Evolutionary conservation across 306 rosid genomes (phyloP).

Genomic region (Cercis canadensis): DNA sequence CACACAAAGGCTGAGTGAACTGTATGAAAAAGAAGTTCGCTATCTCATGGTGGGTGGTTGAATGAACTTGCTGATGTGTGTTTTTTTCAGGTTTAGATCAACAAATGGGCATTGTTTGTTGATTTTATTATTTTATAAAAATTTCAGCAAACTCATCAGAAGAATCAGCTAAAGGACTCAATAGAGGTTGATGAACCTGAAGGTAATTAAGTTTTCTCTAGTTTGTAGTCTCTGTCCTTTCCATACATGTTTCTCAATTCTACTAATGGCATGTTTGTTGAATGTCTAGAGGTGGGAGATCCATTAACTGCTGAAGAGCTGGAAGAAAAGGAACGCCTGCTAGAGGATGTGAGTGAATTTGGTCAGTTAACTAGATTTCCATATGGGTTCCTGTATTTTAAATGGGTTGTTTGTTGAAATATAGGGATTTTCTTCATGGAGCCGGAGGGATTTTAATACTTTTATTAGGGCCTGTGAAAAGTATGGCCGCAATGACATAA

Average conservation of each 20-base stretch:
- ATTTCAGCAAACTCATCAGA: conserved; percentile 94
- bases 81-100: conserved; percentile 18
- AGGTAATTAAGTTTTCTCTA: conserved; percentile 52
- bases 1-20: conserved; percentile 91
- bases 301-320: conserved; percentile 95
- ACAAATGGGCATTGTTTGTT: conserved; percentile 15
- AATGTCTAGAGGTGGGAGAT: conserved; percentile 77
- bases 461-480: conserved; percentile 98
- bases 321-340: conserved; percentile 91
- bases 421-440: conserved; percentile 99
- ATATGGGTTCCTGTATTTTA: conserved; percentile 25
- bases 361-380: conserved; percentile 27
- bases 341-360: conserved; percentile 66
- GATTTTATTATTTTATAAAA: conserved; percentile 24
- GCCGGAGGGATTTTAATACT: conserved; percentile 92
- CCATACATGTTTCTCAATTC: conserved; percentile 9
- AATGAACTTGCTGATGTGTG: conserved; percentile 17
- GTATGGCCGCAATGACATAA: conserved; percentile 91
- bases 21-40: conserved; percentile 98
- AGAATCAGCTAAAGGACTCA: conserved; percentile 93
- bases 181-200: conserved; percentile 95
- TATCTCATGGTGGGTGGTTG: conserved; percentile 80
- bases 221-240: neutral
- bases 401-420: conserved; percentile 42
- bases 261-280: conserved; percentile 24